Evolutionary conservation across 2,329 filamentous ascomycete genomes (phyloP).

Genomic region (Apiospora marii): DNA sequence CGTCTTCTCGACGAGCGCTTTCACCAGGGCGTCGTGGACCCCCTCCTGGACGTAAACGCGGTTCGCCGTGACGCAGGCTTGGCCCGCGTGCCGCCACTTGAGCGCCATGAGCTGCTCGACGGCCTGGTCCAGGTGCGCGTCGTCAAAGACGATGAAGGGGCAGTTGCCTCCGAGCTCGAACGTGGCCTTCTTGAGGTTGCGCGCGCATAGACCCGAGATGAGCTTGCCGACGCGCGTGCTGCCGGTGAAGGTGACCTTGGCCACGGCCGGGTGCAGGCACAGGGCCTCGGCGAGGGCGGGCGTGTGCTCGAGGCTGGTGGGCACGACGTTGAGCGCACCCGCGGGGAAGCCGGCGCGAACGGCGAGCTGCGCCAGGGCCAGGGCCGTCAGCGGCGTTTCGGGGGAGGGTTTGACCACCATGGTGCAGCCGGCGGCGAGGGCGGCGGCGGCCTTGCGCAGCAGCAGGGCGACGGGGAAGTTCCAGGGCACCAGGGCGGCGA

Average conservation of each 20-base stretch:
- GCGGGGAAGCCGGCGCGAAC: constrained; percentile 77
- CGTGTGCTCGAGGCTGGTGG: constrained; percentile 54
- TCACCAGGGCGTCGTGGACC: constrained; percentile 68
- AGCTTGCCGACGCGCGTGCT: constrained; percentile 73
- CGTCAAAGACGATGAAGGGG: constrained; percentile 71
- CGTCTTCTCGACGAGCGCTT: constrained; percentile 61
- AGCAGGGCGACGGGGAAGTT: constrained; percentile 74
- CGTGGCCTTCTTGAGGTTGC: constrained; percentile 72
- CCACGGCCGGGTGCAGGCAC: constrained; percentile 53
- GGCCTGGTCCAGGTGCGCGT: constrained; percentile 71
- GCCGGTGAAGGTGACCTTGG: constrained; percentile 81
- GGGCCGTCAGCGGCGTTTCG: constrained; percentile 76
- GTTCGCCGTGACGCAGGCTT: constrained; percentile 72
- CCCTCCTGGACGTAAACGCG: constrained; percentile 69
- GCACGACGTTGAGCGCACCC: constrained; percentile 68
- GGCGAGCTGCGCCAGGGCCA: constrained; percentile 73
- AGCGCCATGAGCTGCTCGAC: constrained; percentile 51
- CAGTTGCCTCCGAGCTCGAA: constrained; percentile 79
- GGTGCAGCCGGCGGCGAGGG: constrained; percentile 75
- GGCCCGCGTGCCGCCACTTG: constrained; percentile 62
- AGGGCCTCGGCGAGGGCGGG: constrained; percentile 54
- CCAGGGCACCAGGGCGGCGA: constrained; percentile 73
- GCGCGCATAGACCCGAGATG: constrained; percentile 68
- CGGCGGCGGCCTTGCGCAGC: constrained; percentile 71
- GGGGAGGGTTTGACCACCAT: constrained; percentile 79